Evolutionary conservation across 768 basidiomycete genomes (phyloP), one percentile per base, ranked within the genome.

Genomic region (Coprinopsis marcescibilis): DNA sequence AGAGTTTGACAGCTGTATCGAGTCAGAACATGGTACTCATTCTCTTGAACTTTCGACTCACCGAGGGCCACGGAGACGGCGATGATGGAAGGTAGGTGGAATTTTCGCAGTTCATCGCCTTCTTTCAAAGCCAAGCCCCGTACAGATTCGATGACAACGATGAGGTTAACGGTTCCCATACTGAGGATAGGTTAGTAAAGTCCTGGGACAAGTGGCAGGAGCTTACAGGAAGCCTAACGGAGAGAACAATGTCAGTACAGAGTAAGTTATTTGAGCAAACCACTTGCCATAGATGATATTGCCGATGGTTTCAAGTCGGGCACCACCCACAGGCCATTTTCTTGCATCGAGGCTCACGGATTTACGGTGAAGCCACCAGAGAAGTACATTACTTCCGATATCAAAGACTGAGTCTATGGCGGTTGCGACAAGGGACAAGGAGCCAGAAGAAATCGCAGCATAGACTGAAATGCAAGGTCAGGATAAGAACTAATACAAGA

Each of bases 321-420:
- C 80, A 29, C 92, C 92, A 40, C 93, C 85, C 3, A 91, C 85
- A 23, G 94, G 92, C 93, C 91, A 97, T 54, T 87, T 87, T 63
- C 85, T 89, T 34, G 70, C 54, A 57, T 96, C 92, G 51, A 95
- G 73, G 26, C 55, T 72, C 10, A 57, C 65, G 1, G 90, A 82
- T 56, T 90, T 85, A 54, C 70, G 70, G 65, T 98, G 84, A 2
- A 94, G 69, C 73, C 77, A 82, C 54, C 81, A 85, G 2, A 93
- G 72, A n/a, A 93, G 68, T 36, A 90, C 61, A 56, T 90, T 92
- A 58, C 87, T 89, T 36, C 85, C 84, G 52, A 89, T 73, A 60
- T 93, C 91, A 57, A 84, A 89, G 13, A 88, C 70, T 11, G 93
- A 82, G 60, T 98, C 95, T 58, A 94, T 86, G 7, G 77, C 86